A percentile compares a stretch with the other conserved stretches of the same genome.
These are phyloP conservation scores for Dicorynia guianensis DNA, from an alignment of 306 rosid species.

Conservation along the genomic window DNA sequence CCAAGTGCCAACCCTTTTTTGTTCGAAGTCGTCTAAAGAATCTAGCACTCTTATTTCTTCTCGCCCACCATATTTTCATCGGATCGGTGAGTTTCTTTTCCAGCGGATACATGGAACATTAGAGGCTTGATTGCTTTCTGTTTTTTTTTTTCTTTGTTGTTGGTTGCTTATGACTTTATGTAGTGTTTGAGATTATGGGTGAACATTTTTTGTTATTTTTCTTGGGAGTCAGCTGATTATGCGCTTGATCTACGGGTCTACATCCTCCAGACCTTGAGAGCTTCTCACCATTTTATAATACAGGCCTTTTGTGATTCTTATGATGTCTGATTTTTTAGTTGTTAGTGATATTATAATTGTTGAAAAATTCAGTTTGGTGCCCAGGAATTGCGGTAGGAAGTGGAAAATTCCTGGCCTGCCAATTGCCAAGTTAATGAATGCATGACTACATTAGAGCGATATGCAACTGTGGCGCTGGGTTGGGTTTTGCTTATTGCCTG, in stretches of 20 bases:
- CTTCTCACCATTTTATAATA: neutral
- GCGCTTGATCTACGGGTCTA: neutral
- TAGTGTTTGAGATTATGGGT: neutral
- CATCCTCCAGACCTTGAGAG: neutral
- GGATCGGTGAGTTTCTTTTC: slow-evolving; percentile 36
- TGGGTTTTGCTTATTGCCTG: neutral
- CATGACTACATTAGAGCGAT: neutral
- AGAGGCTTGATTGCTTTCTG: neutral
- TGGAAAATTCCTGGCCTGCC: neutral
- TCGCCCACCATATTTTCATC: neutral
- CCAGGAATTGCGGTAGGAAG: neutral
- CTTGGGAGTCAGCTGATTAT: neutral
- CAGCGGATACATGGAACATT: neutral
- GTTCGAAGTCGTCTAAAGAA: neutral
- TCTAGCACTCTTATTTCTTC: neutral
- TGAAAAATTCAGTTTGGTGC: neutral
- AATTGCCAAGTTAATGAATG: neutral
- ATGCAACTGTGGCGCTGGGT: neutral
- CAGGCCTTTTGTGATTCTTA: neutral
- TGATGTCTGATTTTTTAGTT: neutral
- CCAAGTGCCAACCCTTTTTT: slow-evolving; percentile 2
- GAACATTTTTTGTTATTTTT: neutral
- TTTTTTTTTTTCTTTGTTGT: neutral
- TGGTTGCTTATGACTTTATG: neutral
- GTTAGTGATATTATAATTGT: slow-evolving; percentile 1